Conservation (phyloP, 2,329 filamentous ascomycete genomes). For the Rhynchosporium agropyri region DNA sequence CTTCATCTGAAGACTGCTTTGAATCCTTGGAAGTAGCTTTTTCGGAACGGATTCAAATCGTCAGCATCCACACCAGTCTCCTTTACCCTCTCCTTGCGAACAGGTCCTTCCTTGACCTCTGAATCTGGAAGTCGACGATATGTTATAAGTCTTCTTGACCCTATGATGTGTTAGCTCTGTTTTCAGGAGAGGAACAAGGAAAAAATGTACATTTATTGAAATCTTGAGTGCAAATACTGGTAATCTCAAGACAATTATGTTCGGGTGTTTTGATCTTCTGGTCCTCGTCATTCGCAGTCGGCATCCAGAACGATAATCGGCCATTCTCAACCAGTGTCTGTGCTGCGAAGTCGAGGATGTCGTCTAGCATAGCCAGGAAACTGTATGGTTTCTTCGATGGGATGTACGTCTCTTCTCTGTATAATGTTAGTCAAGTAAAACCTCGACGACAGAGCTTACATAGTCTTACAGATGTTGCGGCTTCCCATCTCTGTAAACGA, state of each 20-base stretch:
- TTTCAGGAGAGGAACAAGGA: neutral
- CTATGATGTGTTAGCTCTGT: slow-evolving; percentile 47
- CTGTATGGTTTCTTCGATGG: slow-evolving; percentile 91
- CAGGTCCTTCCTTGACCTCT: slow-evolving; percentile 48
- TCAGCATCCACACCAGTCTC: slow-evolving; percentile 57
- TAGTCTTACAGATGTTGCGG: slow-evolving; percentile 65
- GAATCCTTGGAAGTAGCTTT: slow-evolving; percentile 50
- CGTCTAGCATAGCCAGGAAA: slow-evolving; percentile 85
- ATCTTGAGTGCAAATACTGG: slow-evolving; percentile 77
- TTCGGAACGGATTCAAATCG: slow-evolving; percentile 69
- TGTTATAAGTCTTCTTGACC: slow-evolving; percentile 87
- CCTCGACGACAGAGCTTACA: too few relatives aligned
- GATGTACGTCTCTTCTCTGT: slow-evolving; percentile 67
- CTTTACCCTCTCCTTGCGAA: slow-evolving; percentile 40
- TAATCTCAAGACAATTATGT: slow-evolving; percentile 74
- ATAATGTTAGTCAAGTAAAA: neutral
- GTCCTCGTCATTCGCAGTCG: slow-evolving; percentile 79
- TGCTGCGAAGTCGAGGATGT: slow-evolving; percentile 82
- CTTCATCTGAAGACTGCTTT: slow-evolving; percentile 37
- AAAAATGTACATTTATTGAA: slow-evolving; percentile 79
- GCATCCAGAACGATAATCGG: slow-evolving; percentile 95
- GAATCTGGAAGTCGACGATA: slow-evolving; percentile 72
- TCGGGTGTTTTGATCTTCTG: slow-evolving; percentile 75
- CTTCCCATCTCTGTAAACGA: slow-evolving; percentile 69
- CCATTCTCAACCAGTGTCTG: slow-evolving; percentile 77